Base-by-base conservation (phyloP, 176 grass and related monocot genomes). In the Eleusine coracana region DNA sequence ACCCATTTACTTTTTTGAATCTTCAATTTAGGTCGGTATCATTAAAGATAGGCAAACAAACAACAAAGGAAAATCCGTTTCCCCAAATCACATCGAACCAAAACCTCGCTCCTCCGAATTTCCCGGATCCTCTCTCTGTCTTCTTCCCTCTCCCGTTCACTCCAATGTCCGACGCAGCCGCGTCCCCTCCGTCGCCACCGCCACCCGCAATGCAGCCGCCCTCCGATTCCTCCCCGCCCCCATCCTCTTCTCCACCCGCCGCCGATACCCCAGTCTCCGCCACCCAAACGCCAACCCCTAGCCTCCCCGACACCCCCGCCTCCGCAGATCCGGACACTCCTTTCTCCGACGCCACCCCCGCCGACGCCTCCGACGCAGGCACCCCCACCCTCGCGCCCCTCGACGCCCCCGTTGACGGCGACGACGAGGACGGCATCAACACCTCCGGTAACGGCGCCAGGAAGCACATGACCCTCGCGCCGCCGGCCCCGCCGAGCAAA, bases 371-470 rank as follows among this genome's bases (percentile, higher is more conserved):
- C 3, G 89, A 94, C 39, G 84, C 81, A 13, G 83, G 81, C 52
- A 63, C 68, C 6, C 37, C 29, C 9, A 45, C 74, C 45, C 67
- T 70, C 3, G 46, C 5, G 28, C 68, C 9, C 20, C 40, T 10
- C 34, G 38, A 58, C 45, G 37, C 71, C 66, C 41, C 39, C 37
- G 65, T 4, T 14, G 85, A 21, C 59, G 89, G 29, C 23, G 61
- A 69, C 2, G 87, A 91, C 76, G 82, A 82, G 7, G 82, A 78
- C 23, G 92, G 83, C 7, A 81, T 64, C 49, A 90, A 94, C 76
- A 41, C 84, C 1, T 68, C 74, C 0, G 78, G 77, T 8, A 28
- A 11, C 23, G 78, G 54, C 59, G 2, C 50, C 15, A 73, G 83
- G 54, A 91, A 83, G 56, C 87, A 84, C 68, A 86, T 81, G 28